A percentile compares a stretch with the other conserved stretches of the same genome.
Conservation (phyloP, 2,329 filamentous ascomycete genomes). For the Epichloe gansuensis region DNA sequence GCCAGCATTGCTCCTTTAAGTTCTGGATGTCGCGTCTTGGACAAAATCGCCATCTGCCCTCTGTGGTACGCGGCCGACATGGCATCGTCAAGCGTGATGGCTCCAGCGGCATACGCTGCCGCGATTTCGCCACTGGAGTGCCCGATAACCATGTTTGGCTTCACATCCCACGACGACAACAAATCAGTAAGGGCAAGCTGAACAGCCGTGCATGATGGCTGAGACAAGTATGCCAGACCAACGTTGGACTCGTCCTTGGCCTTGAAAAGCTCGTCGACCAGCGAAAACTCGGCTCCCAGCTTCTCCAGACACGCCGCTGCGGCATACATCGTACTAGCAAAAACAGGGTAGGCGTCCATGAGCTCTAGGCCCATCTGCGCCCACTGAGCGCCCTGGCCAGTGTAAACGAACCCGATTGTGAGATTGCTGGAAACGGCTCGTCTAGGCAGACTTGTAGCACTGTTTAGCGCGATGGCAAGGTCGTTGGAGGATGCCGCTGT, state of each 20-base stretch:
- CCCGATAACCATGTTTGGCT: constrained; percentile 27
- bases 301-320: constrained; percentile 19
- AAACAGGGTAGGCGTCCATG: constrained; percentile 22
- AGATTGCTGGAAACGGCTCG: constrained; percentile 9
- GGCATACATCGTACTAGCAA: constrained; percentile 19
- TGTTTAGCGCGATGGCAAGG: constrained; percentile 31
- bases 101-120: constrained; percentile 32
- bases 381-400: constrained; percentile 29
- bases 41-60: constrained; percentile 17
- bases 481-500: constrained; percentile 31
- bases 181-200: constrained; percentile 35
- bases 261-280: constrained; percentile 25
- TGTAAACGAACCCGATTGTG: constrained; percentile 24
- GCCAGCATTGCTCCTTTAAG: constrained; percentile 43
- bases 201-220: constrained; percentile 32
- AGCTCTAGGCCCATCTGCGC: constrained; percentile 26
- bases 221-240: constrained; percentile 27
- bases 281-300: constrained; percentile 24
- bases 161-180: constrained; percentile 29
- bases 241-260: constrained; percentile 22
- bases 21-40: background rate
- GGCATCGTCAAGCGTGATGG: constrained; percentile 31
- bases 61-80: constrained; percentile 39
- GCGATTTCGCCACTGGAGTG: constrained; percentile 38
- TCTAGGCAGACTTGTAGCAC: constrained; percentile 6